Conservation (phyloP, 1,284 basidiomycete genomes). For the Inonotus hispidus region DNA sequence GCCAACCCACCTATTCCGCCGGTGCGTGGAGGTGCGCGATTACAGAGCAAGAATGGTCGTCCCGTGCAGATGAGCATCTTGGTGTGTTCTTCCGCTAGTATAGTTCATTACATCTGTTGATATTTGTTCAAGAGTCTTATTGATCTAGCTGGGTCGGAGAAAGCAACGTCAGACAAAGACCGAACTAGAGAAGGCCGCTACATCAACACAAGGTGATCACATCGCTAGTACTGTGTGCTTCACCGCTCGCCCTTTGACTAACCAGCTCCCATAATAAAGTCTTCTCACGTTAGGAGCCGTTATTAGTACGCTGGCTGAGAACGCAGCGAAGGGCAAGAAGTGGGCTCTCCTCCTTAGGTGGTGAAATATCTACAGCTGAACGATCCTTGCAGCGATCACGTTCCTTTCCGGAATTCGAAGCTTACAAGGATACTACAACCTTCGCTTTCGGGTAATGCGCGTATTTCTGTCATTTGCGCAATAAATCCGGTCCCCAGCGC, state of each 20-base stretch:
- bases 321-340: constrained; percentile 74
- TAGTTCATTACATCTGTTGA: constrained; percentile 8
- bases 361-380: neutral
- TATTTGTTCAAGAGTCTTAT: constrained; percentile 62
- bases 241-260: neutral
- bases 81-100: constrained; percentile 36
- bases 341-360: constrained; percentile 28
- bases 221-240: constrained; percentile 10
- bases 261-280: constrained; percentile 40
- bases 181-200: constrained; percentile 89
- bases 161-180: constrained; percentile 90
- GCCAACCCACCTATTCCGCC: constrained; percentile 7
- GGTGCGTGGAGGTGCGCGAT: constrained; percentile 41
- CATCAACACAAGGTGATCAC: constrained; percentile 75
- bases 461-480: constrained; percentile 95
- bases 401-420: constrained; percentile 96
- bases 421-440: constrained; percentile 92
- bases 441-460: constrained; percentile 89
- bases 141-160: constrained; percentile 96
- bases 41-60: constrained; percentile 67
- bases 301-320: constrained; percentile 84
- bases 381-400: constrained; percentile 58
- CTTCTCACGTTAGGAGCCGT: constrained; percentile 86
- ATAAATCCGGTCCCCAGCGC: constrained; percentile 78
- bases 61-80: constrained; percentile 79